phyloP scores from a whole-genome alignment of 2,329 filamentous ascomycete genomes.

The Fusarium odoratissimum region DNA sequence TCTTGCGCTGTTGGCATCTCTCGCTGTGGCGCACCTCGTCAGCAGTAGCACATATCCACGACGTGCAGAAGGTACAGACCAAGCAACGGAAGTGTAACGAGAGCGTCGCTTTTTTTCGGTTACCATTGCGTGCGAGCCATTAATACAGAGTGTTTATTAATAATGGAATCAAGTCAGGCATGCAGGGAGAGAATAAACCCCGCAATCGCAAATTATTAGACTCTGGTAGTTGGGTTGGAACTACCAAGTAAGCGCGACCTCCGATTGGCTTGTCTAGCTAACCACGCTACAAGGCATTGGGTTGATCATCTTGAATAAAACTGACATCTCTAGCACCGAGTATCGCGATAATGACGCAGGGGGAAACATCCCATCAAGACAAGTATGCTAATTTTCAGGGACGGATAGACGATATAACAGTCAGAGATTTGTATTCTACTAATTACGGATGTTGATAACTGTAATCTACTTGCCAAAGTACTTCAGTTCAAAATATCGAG shows the following conservation, averaged over 20 bases:
- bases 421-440: rapidly evolving
- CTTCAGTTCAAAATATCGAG: not conserved
- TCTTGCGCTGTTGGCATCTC: not conserved
- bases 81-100: not conserved
- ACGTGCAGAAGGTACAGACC: not conserved
- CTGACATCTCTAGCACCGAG: not conserved
- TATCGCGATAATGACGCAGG: not conserved
- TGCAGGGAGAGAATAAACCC: not conserved
- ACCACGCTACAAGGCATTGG: no score
- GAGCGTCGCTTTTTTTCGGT: not conserved
- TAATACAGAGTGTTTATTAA: not conserved
- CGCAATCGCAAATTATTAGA: not conserved
- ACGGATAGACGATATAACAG: rapidly evolving
- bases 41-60: not conserved
- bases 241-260: not conserved
- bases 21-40: not conserved
- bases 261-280: not conserved
- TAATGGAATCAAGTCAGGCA: rapidly evolving
- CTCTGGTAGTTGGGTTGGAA: rapidly evolving
- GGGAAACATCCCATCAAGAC: rapidly evolving
- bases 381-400: not conserved
- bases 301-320: not conserved
- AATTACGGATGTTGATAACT: rapidly evolving
- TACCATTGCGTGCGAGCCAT: not conserved
- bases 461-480: slow-evolving; percentile 6